Evolutionary conservation across 2,329 filamentous ascomycete species (phyloP), one percentile per base, ranked within the genome.

Genomic region (Cordyceps fumosorosea): DNA sequence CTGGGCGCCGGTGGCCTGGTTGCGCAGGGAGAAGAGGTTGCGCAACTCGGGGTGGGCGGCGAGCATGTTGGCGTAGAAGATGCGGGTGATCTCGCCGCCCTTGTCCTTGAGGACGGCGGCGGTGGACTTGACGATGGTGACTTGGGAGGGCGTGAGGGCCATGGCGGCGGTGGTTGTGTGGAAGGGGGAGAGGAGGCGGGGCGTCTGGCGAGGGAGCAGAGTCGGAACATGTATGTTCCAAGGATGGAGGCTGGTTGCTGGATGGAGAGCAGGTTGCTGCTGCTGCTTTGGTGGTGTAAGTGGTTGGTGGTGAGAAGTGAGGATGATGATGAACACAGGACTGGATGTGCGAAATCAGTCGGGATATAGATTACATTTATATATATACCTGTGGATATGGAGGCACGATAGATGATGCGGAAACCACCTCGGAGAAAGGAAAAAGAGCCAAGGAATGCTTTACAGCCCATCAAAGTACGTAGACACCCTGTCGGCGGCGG

Each of bases 71-170:
- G 78, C 76, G 78, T 93, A 93, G 77, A 93, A 92, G 65, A 81
- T 76, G 1, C 78, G 80, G n/a, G 89, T 91, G 73, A 93, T 90
- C 52, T 80, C 76, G 20, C 78, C 77, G 73, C 89, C 90, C 71
- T 92, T 84, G 64, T 85, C 78, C 65, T 85, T 81, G 8, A 93
- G 81, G 20, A 91, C 81, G 2, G 90, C 90, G 45, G 86, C 89
- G 2, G 90, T 93, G 44, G 89, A 80, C 74, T 91, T 93, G 78
- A 95, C 87, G 67, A 89, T 86, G 64, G 81, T 76, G 65, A 88
- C 80, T 77, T 93, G 89, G 44, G 81, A 77, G 29, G 81, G 75
- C 12, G 87, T 86, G 63, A 91, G 76, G 62, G 82, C 70, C 77
- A 80, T 80, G 56, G 42, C n/a, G 26, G 48, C 20, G 29, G 45